phyloP scores from a whole-genome alignment of 176 grass and related monocot species.

The Lolium rigidum region DNA sequence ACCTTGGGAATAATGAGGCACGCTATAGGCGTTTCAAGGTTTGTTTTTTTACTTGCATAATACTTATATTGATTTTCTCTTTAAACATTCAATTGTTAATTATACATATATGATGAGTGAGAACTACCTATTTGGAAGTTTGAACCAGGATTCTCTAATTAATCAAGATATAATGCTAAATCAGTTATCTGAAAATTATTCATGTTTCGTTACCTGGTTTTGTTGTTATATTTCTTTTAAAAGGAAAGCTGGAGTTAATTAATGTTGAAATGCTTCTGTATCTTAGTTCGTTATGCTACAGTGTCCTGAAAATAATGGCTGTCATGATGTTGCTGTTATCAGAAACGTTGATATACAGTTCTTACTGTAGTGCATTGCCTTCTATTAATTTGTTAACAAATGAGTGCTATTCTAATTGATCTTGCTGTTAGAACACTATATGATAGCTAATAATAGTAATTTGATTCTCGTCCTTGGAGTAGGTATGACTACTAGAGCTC shows the following conservation, averaged over 20 bases:
- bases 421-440: constrained; percentile 33
- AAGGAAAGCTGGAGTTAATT: constrained; percentile 17
- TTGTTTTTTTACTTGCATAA: constrained; percentile 22
- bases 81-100: constrained; percentile 29
- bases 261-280: background rate
- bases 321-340: background rate
- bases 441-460: constrained; percentile 2
- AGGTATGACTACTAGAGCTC: background rate
- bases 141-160: constrained; percentile 1
- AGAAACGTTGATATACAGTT: constrained; percentile 12
- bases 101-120: constrained; percentile 22
- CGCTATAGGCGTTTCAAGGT: constrained; percentile 95
- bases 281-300: constrained; percentile 24
- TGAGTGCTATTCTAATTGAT: constrained; percentile 3
- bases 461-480: constrained; percentile 21
- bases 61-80: constrained; percentile 6
- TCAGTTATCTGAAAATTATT: constrained; percentile 10
- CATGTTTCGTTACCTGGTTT: constrained; percentile 4
- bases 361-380: background rate
- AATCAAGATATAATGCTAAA: constrained; percentile 24
- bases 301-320: constrained; percentile 9
- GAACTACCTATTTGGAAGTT: constrained; percentile 20
- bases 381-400: constrained; percentile 18
- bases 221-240: background rate
- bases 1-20: constrained; percentile 96